Percentiles rank a stretch among this genome's conserved stretches.
These are phyloP conservation scores for Ampelocalamus luodianensis DNA, from an alignment of 176 grass and related monocot genomes.

Conservation along the genomic window DNA sequence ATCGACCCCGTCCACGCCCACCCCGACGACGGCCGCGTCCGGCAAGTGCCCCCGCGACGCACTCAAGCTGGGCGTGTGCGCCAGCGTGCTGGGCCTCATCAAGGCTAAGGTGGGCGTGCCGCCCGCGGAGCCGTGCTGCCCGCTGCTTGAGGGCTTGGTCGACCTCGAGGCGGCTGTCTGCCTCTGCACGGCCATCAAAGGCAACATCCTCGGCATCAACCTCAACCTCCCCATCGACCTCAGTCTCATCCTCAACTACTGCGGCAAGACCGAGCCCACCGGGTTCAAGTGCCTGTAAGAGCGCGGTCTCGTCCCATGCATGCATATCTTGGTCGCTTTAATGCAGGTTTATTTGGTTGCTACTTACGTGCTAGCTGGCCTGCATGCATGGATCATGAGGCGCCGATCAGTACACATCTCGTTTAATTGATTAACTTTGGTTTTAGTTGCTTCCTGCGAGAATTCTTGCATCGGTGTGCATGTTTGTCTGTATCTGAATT, in stretches of 20 bases:
- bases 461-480: background rate
- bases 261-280: constrained; percentile 41
- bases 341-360: background rate
- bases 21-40: constrained; percentile 22
- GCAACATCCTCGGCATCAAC: constrained; percentile 44
- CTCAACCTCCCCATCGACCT: constrained; percentile 63
- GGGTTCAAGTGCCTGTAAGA: constrained; percentile 41
- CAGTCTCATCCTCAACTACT: constrained; percentile 70
- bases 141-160: constrained; percentile 77
- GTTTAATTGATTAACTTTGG: background rate
- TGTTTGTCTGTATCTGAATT: background rate
- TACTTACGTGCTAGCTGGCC: background rate
- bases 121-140: constrained; percentile 64
- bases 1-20: background rate
- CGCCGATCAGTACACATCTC: background rate
- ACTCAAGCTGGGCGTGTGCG: constrained; percentile 58
- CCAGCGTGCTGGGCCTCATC: constrained; percentile 43
- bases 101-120: constrained; percentile 49
- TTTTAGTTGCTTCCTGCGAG: background rate
- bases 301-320: background rate
- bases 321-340: background rate
- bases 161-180: constrained; percentile 82
- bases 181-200: constrained; percentile 84
- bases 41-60: constrained; percentile 56
- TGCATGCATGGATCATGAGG: background rate